Percentiles rank a stretch among this genome's conserved stretches.
Conservation (phyloP, 2,329 filamentous ascomycete genomes). For the Colletotrichum sp. region DNA sequence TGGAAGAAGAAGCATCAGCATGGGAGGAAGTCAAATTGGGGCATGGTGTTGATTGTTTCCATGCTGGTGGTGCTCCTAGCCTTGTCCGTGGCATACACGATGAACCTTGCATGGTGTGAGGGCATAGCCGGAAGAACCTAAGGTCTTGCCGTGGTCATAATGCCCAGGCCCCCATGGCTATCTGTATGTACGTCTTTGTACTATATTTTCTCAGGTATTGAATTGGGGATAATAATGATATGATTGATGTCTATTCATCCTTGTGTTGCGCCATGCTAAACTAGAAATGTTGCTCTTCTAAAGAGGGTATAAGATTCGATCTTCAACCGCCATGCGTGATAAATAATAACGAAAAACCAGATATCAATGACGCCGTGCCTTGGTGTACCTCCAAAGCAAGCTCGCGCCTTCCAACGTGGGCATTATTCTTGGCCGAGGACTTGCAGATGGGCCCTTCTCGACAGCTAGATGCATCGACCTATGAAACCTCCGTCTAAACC, state of each 20-base stretch:
- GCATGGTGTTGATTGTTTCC: not conserved
- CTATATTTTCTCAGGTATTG: not conserved
- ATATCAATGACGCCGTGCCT: slow-evolving; percentile 3
- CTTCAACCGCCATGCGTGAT: not conserved
- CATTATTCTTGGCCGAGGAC: not conserved
- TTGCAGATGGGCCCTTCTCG: slow-evolving; percentile 31
- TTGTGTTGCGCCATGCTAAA: not conserved
- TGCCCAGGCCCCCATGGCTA: not conserved
- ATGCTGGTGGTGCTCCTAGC: not conserved
- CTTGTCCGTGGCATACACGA: not conserved
- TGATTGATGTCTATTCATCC: not conserved
- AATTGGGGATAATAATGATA: not conserved
- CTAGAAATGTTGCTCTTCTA: not conserved
- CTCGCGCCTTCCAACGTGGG: slow-evolving; percentile 22
- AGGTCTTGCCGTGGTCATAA: not conserved
- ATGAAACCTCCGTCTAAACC: slow-evolving; percentile 38
- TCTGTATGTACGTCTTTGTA: not conserved
- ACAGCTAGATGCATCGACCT: slow-evolving; percentile 33
- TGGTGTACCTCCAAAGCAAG: slow-evolving; percentile 23
- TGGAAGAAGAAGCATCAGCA: not conserved
- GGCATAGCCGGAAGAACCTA: not conserved
- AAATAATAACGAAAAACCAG: not conserved
- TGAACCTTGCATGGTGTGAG: not conserved
- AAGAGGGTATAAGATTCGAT: not conserved
- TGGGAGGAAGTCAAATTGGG: not conserved